Conservation (phyloP, 441 rosid species). For the Bruguiera hainesii region DNA sequence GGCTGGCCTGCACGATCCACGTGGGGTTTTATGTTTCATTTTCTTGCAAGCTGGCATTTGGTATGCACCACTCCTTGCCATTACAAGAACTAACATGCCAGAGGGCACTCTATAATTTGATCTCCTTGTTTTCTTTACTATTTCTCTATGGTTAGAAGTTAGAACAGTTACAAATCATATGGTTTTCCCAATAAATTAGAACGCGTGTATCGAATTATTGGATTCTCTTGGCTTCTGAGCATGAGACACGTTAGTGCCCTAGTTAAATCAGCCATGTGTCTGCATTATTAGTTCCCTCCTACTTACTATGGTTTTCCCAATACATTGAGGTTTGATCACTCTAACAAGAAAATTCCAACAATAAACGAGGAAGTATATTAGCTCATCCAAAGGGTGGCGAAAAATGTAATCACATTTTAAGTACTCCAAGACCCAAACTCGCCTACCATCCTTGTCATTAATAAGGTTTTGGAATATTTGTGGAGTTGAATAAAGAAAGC, state of each 20-base stretch:
- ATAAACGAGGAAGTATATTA: too few relatives aligned
- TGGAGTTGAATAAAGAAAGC: background rate
- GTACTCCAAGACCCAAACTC: too few relatives aligned
- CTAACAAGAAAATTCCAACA: too few relatives aligned
- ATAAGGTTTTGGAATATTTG: background rate
- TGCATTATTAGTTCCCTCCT: background rate
- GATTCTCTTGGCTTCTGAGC: background rate
- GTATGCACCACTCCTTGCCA: too few relatives aligned
- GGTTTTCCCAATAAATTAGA: background rate
- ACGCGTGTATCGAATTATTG: background rate
- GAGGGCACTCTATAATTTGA: too few relatives aligned
- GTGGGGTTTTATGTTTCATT: background rate
- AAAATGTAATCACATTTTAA: too few relatives aligned
- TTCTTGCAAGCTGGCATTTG: too few relatives aligned
- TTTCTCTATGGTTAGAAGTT: too few relatives aligned
- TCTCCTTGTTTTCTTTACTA: too few relatives aligned
- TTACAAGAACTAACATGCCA: too few relatives aligned
- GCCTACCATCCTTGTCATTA: too few relatives aligned
- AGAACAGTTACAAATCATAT: background rate
- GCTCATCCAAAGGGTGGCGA: too few relatives aligned
- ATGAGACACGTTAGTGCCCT: background rate
- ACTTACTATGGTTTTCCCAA: background rate
- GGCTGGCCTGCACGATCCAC: slow-evolving; percentile 23
- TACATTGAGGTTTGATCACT: background rate
- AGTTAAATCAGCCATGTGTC: background rate